Percentiles rank a stretch among this genome's conserved stretches.
Evolutionary conservation across 2,329 filamentous ascomycete genomes (phyloP).

Genomic region (Stagonosporopsis cucurbitacearum): DNA sequence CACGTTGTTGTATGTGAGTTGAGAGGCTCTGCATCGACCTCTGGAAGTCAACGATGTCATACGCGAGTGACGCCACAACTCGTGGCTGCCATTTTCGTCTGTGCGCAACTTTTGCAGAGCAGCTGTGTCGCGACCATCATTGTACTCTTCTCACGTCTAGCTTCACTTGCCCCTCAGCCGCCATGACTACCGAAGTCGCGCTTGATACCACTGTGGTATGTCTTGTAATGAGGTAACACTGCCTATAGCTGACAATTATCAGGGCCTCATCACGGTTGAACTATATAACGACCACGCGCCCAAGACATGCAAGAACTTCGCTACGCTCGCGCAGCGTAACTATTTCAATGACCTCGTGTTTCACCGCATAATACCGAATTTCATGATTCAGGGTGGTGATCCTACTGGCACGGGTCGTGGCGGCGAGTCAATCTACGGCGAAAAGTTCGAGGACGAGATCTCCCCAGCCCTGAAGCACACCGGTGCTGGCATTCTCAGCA

Average conservation of each 20-base stretch:
- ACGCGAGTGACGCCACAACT: slow-evolving; percentile 19
- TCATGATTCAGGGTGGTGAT: slow-evolving; percentile 96
- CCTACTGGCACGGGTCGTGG: slow-evolving; percentile 92
- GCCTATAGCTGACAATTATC: background rate
- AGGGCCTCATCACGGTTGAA: slow-evolving; percentile 87
- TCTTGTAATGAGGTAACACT: background rate
- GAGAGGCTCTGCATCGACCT: slow-evolving; percentile 29
- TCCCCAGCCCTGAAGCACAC: slow-evolving; percentile 80
- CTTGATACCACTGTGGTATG: slow-evolving; percentile 86
- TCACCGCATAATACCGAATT: slow-evolving; percentile 93
- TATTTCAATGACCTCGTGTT: slow-evolving; percentile 90
- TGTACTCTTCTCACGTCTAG: slow-evolving; percentile 23
- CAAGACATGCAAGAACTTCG: slow-evolving; percentile 87
- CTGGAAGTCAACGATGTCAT: slow-evolving; percentile 19
- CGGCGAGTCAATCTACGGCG: slow-evolving; percentile 87
- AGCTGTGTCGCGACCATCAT: slow-evolving; percentile 22
- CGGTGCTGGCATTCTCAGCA: slow-evolving; percentile 89
- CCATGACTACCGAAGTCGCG: slow-evolving; percentile 68
- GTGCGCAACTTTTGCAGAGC: slow-evolving; percentile 13
- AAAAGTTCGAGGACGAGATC: slow-evolving; percentile 95
- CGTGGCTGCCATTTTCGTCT: slow-evolving; percentile 10
- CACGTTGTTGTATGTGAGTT: slow-evolving; percentile 13
- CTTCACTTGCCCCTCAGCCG: slow-evolving; percentile 4
- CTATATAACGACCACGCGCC: slow-evolving; percentile 91
- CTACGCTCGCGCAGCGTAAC: slow-evolving; percentile 76